Conservation (phyloP, 2,329 filamentous ascomycete species). For the Cylindrodendrum hubeiense region DNA sequence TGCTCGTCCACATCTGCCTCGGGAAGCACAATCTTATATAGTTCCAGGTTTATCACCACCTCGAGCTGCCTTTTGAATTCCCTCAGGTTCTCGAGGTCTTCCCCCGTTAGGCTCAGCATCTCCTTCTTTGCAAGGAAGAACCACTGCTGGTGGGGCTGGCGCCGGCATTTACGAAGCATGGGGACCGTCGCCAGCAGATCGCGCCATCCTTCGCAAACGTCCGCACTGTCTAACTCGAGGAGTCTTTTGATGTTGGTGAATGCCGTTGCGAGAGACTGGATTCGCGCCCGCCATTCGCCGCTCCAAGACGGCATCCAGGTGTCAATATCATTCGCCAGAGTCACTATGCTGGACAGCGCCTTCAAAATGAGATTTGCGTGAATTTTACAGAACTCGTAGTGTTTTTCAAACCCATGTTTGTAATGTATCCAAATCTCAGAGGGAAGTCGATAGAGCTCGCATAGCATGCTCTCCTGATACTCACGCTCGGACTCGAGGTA, state of each 20-base stretch:
- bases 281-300: conserved; percentile 30
- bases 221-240: conserved; percentile 13
- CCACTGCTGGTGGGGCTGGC: conserved; percentile 32
- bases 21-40: conserved; percentile 34
- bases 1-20: conserved; percentile 23
- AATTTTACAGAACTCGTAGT: conserved; percentile 17
- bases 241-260: conserved; percentile 29
- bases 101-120: conserved; percentile 33
- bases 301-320: not conserved
- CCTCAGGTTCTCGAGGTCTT: conserved; percentile 17
- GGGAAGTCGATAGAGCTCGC: conserved; percentile 38
- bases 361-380: conserved; percentile 9
- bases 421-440: conserved; percentile 31
- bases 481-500: conserved; percentile 32
- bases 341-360: not conserved
- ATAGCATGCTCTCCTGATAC: conserved; percentile 37
- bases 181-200: conserved; percentile 39
- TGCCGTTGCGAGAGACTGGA: conserved; percentile 22
- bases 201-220: conserved; percentile 33
- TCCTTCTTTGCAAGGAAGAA: conserved; percentile 39
- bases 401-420: not conserved
- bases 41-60: conserved; percentile 21
- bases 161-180: conserved; percentile 38
- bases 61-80: conserved; percentile 31
- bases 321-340: not conserved